A percentile compares a stretch with the other conserved stretches of the same genome.
Conservation (phyloP, 345 rosid species). For the Gossypioides kirkii region DNA sequence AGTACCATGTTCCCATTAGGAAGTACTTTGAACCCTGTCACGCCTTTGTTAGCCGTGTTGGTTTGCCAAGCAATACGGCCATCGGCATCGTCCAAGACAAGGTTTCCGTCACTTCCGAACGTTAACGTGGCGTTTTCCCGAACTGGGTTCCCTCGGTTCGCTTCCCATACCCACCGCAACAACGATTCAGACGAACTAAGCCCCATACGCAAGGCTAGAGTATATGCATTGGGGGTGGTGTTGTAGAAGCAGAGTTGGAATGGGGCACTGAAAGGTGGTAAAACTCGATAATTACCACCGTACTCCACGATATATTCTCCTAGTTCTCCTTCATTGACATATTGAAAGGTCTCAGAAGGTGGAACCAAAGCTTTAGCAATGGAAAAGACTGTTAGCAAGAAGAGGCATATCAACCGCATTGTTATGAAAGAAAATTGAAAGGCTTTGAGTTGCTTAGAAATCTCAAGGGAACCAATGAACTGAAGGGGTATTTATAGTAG, state of each 20-base stretch:
- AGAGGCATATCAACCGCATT: not conserved
- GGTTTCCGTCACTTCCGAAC: conserved; percentile 38
- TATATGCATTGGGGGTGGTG: conserved; percentile 44
- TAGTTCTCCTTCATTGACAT: not conserved
- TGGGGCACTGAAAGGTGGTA: not conserved
- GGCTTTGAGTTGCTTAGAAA: not conserved
- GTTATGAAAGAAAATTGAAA: not conserved
- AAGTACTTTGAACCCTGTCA: conserved; percentile 33
- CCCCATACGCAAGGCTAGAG: conserved; percentile 46
- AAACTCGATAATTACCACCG: not conserved
- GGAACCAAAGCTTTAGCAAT: not conserved
- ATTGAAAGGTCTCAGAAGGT: not conserved
- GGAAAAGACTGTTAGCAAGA: not conserved
- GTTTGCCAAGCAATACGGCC: conserved; percentile 58
- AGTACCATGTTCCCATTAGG: conserved; percentile 54
- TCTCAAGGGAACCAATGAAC: not conserved
- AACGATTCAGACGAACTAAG: conserved; percentile 25
- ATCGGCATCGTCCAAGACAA: conserved; percentile 38
- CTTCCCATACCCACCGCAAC: conserved; percentile 58
- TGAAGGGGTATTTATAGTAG: not conserved
- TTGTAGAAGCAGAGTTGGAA: conserved; percentile 47
- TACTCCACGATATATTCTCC: not conserved
- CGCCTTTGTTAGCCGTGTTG: conserved; percentile 47
- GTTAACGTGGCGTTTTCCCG: conserved; percentile 40
- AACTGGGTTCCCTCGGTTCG: conserved; percentile 47